phyloP scores from a whole-genome alignment of 1,139 yeast species.

The Eremothecium coryli region DNA sequence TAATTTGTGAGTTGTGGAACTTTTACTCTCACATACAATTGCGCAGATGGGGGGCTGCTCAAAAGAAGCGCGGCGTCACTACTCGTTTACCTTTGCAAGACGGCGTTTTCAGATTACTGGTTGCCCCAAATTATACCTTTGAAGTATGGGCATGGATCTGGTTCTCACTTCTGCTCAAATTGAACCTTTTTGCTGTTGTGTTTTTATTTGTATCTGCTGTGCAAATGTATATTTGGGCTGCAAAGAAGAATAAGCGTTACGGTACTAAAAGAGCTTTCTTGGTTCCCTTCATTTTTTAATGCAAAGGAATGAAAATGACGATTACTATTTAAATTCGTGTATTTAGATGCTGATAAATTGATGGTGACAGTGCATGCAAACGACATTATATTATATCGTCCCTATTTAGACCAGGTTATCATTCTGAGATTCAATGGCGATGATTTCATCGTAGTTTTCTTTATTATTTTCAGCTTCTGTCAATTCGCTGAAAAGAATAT shows the following conservation, averaged over 20 bases:
- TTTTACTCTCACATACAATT: slow-evolving; percentile 50
- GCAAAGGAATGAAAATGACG: too few species aligned
- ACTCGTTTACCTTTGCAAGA: slow-evolving; percentile 34
- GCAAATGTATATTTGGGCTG: slow-evolving; percentile 69
- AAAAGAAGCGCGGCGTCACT: slow-evolving; percentile 33
- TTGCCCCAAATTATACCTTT: slow-evolving; percentile 79
- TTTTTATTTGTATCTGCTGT: slow-evolving; percentile 62
- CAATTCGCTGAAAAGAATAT: slow-evolving; percentile 28
- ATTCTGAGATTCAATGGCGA: slow-evolving; percentile 4
- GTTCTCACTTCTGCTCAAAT: slow-evolving; percentile 53
- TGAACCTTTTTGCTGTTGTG: slow-evolving; percentile 67
- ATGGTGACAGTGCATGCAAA: slow-evolving; percentile 2
- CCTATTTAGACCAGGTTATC: slow-evolving; percentile 6
- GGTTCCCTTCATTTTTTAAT: slow-evolving; percentile 32
- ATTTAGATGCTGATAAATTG: neutral
- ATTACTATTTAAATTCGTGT: neutral
- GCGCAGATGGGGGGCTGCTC: slow-evolving; percentile 33
- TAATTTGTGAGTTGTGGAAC: slow-evolving; percentile 62
- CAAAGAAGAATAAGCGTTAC: slow-evolving; percentile 49
- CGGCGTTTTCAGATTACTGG: slow-evolving; percentile 36
- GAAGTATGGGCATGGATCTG: slow-evolving; percentile 70
- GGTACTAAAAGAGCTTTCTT: slow-evolving; percentile 32
- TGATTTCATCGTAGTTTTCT: slow-evolving; percentile 7
- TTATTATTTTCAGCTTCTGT: slow-evolving; percentile 12
- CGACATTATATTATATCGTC: slow-evolving; percentile 7